Base-by-base conservation (phyloP, 2,329 filamentous ascomycete species). In the Harringtonia lauricola region DNA sequence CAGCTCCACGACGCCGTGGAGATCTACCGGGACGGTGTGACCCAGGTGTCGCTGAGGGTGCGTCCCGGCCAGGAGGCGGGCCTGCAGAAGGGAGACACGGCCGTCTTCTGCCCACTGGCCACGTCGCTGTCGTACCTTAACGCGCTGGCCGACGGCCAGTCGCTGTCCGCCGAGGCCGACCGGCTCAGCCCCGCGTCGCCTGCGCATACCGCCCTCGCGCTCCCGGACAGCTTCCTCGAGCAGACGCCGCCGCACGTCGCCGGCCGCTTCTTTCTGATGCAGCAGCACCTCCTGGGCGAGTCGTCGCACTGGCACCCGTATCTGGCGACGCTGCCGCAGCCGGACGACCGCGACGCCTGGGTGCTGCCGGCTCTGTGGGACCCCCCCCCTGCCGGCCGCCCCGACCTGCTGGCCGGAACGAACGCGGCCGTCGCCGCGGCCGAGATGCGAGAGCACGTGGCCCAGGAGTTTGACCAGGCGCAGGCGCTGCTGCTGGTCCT, bases 271-370 rank as follows among this genome's bases (percentile, higher is more conserved):
- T 81, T 84, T 49, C 67, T 88, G 7, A 69, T 84, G 55, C 75
- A 80, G 48, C 76, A 88, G 57, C 79, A 77, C 54, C 64, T 86
- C 28, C 60, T 70, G 2, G 74, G 72, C 2, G 44, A 60, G 2
- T 54, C 67, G 2, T 83, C 82, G 0, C 76, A 74, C 51, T 88
- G 83, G 83, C 69, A 65, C 57, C 71, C 78, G 1, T 88, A 88
- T 59, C 74, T 87, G 50, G 61, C 63, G 10, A 73, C 74, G 0
- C 66, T 88, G 1, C 82, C 83, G 1, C 74, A 77, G 47, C 79
- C 80, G 0, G 67, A 70, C 10, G 62, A 76, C 2, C 52, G 62
- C 4, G 54, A 61, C 6, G 55, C 59, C 1, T 71, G 83, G 65
- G 66, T 63, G 1, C 68, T 82, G 14, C 77, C 81, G 5, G 66